Evolutionary conservation across 2,329 filamentous ascomycete species (phyloP), one percentile per base, ranked within the genome.

Genomic region (Cryoendolithus antarcticus): DNA sequence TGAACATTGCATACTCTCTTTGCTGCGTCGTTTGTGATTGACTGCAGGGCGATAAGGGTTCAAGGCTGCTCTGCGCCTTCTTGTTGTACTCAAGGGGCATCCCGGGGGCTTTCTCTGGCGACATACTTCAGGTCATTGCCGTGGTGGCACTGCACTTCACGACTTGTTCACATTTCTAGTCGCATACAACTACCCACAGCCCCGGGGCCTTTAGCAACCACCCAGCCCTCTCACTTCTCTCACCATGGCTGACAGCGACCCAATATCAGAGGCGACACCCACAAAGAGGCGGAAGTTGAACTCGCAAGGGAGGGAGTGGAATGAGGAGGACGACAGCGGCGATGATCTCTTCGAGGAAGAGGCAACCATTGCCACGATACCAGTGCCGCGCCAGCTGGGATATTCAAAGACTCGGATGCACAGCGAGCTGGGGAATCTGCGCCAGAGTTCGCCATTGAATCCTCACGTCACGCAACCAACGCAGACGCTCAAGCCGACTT

Each of bases 401-500:
- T 40, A 40, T 29, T 40, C 38, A 13, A 29, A 13, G 21, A 40
- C 35, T 10, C 38, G 37, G 7, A 36, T 40, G 12, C 38, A 40
- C 30, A 37, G 12, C 30, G 38, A 40, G 11, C 21, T 40, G 12
- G 33, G 37, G 21, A 40, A 34, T 12, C 30, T 40, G 3, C 10
- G 19, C 10, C 28, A 11, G 9, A 32, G 33, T 29, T 19, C 15
- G 15, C 15, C 15, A 19, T 19, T 19, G 15, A 19, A 19, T 19
- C 15, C 15, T 19, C 15, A 19, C 15, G 48, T 55, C 30, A 79
- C 75, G 10, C 76, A 80, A 50, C 74, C 77, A 1, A 80, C 73
- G 8, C 75, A 79, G 50, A 62, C 76, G 21, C 58, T 79, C 12
- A 32, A 34, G 19, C 38, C 35, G 24, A 30, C 28, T n/a, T 36